These are phyloP conservation scores for Crucibulum laeve DNA, from an alignment of 768 basidiomycete genomes.

Conservation along the genomic window DNA sequence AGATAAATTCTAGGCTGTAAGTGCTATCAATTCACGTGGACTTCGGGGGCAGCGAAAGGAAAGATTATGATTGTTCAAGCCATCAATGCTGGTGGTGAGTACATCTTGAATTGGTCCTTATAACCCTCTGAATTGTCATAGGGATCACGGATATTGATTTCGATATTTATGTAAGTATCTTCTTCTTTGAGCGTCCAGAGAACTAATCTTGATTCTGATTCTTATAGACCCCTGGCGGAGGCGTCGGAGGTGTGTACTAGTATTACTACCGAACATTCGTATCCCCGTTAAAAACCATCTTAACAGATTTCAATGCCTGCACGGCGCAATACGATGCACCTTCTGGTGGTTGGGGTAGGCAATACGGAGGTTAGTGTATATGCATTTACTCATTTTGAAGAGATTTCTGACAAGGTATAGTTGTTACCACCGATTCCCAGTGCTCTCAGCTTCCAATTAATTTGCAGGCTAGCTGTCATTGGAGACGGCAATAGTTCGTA, in stretches of 20 bases:
- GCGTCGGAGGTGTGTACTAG: too few species aligned
- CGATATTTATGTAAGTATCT: conserved; percentile 7
- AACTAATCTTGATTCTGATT: neutral
- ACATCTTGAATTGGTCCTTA: neutral
- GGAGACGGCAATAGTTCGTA: conserved; percentile 7
- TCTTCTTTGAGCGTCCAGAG: neutral
- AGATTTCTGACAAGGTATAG: neutral
- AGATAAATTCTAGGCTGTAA: conserved; percentile 3
- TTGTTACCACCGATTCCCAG: conserved; percentile 4
- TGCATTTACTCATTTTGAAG: neutral
- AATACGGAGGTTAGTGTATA: conserved; percentile 5
- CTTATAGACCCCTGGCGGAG: conserved; percentile 7
- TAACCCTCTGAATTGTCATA: neutral
- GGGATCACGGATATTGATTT: conserved; percentile 6
- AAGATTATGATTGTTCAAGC: conserved; percentile 10
- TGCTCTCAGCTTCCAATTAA: conserved; percentile 7
- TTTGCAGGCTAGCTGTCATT: conserved; percentile 7
- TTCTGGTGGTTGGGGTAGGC: conserved; percentile 6
- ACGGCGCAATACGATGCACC: conserved; percentile 9
- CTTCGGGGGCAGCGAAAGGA: conserved; percentile 6
- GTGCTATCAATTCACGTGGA: conserved; percentile 9
- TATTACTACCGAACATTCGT: too few species aligned
- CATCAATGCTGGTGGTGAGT: conserved; percentile 7
- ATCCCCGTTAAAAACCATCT: too few species aligned
- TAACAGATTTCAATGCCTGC: conserved; percentile 8